Evolutionary conservation across 2,329 filamentous ascomycete species (phyloP), one percentile per base, ranked within the genome.

Genomic region (Daldinia eschscholtzii): DNA sequence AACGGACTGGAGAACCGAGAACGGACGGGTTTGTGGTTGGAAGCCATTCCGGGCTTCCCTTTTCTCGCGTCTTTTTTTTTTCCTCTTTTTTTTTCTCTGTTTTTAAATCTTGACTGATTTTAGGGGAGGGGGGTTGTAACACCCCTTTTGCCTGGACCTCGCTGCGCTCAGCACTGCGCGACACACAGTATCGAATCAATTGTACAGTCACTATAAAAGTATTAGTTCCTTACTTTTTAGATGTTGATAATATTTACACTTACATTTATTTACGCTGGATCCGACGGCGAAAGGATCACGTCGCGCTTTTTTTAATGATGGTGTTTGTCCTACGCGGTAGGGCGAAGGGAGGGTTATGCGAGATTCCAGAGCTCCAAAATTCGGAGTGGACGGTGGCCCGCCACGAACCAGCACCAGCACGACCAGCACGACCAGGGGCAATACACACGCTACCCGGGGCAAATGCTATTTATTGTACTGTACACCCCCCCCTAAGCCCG

Each of bases 1-100:
- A 75, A 81, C 30, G 87, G 87, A 73, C 87, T 89, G 68, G 87
- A 87, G 73, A 83, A 87, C 61, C 87, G 85, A 79, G 87, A 88
- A 79, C 87, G 76, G n/a, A 70, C 65, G 46, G 75, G 55, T 67
- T 76, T 78, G 60, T 73, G 56, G 65, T 73, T 72, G 28, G 72
- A 66, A n/a, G 76, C 71, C 71, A 75, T 76, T 68, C 67, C 74
- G 53, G 39, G 23, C 10, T n/a, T 6, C n/a, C 30, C 57, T 57
- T 57, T 48, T 57, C 28, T 48, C 28, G 42, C 48, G 23, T 58
- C 48, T 61, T 41, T 37, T 60, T 57, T 46, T 52, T 30, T 56
- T 58, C 48, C 59, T 41, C 30, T 60, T 57, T 46, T 52, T 30
- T 56, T 60, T 52, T 46, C 52, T 57, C 44, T 46, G 20, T 28